Evolutionary conservation across 192 early-diverging fungal species (phyloP), one percentile per base, ranked within the genome.

Genomic region (Fimicolochytrium jonesii): DNA sequence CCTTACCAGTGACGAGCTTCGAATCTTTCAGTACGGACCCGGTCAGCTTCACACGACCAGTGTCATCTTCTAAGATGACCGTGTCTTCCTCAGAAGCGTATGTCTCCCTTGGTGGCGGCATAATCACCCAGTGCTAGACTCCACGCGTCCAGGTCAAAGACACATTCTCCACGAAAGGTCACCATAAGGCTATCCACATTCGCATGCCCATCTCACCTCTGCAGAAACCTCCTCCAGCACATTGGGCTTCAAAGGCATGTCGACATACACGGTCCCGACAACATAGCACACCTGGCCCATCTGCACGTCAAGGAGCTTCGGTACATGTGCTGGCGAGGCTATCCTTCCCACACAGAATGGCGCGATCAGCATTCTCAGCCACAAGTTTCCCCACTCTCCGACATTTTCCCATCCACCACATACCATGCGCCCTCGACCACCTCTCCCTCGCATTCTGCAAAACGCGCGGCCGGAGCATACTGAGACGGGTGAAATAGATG

Each of bases 11-110:
- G 9, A 91, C 87, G 18, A 94, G 67, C 17, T 71, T 56, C 10
- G 77, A 72, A 30, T 53, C 47, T 17, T 76, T 64, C 15, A 96
- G 32, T 28, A 72, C 58, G 2, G 64, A 36, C 11, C 94, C 94
- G 17, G 74, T 75, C 17, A 98, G 72, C 31, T 79, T 79, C 15
- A 98, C 79, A 28, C 95, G 79, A 11, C 94, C 94, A 3, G 91
- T 94, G 60, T 97, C 94, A 70, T 98, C 95, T 68, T 98, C 95
- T 43, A 97, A 63, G 23, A 79, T 73, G 20, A 89, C 66, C 17
- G 64, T 69, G 57, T 91, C 88, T 0, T 70, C 66, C 0, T 81
- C 87, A 17, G 73, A 78, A 6, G 72, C 71, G 73, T 94, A 97
- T 61, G 84, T 88, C 51, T 60, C 63, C n/a, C 80, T 68, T 37